Conservation (phyloP, 148 eudicot species). For the Selenicereus undatus region DNA sequence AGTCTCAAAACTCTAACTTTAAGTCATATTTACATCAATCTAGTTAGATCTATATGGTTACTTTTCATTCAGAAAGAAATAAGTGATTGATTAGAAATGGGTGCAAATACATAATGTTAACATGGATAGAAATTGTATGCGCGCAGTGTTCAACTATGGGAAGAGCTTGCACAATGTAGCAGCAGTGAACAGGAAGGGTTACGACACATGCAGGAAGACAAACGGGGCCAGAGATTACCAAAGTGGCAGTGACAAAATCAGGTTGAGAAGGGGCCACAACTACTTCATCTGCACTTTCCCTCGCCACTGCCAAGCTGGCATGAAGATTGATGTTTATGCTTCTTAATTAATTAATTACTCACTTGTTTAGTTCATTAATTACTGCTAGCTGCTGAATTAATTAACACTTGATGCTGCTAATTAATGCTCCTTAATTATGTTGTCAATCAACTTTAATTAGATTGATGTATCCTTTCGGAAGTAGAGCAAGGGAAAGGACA, state of each 20-base stretch:
- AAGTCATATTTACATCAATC: no score
- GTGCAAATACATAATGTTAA: no score
- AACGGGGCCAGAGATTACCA: constrained; percentile 16
- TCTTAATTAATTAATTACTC: constrained; percentile 1
- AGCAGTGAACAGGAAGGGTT: constrained; percentile 16
- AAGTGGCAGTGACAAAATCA: constrained; percentile 25
- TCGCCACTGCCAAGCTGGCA: constrained; percentile 30
- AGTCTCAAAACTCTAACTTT: no score
- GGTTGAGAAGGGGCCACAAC: constrained; percentile 26
- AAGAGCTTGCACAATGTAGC: constrained; percentile 29
- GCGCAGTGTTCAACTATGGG: constrained; percentile 37
- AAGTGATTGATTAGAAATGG: no score
- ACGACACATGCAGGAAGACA: constrained; percentile 20
- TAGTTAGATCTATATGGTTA: no score
- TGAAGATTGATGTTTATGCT: constrained; percentile 34
- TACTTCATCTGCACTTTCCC: constrained; percentile 38
- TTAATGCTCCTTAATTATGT: constrained; percentile 1
- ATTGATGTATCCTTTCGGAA: no score
- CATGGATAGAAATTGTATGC: not conserved
- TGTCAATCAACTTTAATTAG: not conserved
- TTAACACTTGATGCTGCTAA: not conserved
- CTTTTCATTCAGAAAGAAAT: no score
- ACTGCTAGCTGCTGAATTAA: not conserved
- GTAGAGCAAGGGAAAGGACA: no score
- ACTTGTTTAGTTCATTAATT: not conserved